Evolutionary conservation across 441 rosid species (phyloP).

Genomic region (Capsella rubella): DNA sequence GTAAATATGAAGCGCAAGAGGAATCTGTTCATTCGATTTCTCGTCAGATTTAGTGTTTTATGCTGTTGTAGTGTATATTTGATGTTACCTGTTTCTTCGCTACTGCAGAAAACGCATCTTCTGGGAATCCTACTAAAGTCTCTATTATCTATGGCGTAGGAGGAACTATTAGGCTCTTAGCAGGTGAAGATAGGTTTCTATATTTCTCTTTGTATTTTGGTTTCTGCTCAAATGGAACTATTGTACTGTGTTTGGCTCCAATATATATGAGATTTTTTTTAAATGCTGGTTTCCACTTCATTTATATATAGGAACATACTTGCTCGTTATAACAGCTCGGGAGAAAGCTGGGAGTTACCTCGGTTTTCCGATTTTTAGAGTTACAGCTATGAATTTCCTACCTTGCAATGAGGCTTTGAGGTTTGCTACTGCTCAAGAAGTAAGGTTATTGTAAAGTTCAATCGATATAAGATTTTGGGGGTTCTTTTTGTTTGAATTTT

Average conservation of each 20-base stretch:
- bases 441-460: conserved; percentile 42
- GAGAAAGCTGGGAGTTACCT: conserved; percentile 75
- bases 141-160: conserved; percentile 79
- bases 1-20: background rate
- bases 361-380: conserved; percentile 74
- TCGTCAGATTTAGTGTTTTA: conserved; percentile 1
- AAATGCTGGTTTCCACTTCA: conserved; percentile 7
- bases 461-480: background rate
- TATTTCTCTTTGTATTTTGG: background rate
- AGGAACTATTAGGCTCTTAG: conserved; percentile 83
- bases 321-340: conserved; percentile 80
- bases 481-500: background rate
- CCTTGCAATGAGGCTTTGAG: conserved; percentile 78
- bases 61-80: background rate
- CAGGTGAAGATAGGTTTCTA: conserved; percentile 54
- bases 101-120: conserved; percentile 53
- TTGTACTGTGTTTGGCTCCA: conserved; percentile 3
- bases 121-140: conserved; percentile 57
- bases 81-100: conserved; percentile 12
- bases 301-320: conserved; percentile 63
- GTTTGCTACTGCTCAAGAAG: conserved; percentile 81
- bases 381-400: conserved; percentile 76
- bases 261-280: background rate
- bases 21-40: conserved; percentile 7
- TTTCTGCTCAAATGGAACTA: conserved; percentile 1